Percentiles rank a stretch among this genome's conserved stretches.
These are phyloP conservation scores for Castanospermum australe DNA, from an alignment of 306 rosid species.

Conservation along the genomic window DNA sequence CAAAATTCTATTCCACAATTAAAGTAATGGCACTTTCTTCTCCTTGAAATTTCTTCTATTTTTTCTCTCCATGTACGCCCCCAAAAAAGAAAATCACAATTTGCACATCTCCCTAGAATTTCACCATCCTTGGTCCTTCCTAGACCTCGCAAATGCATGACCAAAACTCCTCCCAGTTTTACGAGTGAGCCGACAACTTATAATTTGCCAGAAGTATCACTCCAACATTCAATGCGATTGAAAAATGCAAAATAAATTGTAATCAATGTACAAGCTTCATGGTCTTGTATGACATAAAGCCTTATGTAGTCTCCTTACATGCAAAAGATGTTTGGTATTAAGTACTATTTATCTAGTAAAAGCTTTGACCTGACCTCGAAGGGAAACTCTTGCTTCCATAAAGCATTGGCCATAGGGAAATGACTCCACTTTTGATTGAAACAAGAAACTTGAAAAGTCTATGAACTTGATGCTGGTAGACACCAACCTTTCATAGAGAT, in stretches of 20 bases:
- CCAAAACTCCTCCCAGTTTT: neutral
- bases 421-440: neutral
- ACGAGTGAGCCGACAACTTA: neutral
- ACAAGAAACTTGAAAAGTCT: too few species aligned
- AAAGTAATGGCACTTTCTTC: neutral
- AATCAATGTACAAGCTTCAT: neutral
- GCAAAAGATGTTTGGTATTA: neutral
- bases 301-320: neutral
- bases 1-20: neutral
- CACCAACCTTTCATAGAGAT: too few species aligned
- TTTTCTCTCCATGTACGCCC: neutral
- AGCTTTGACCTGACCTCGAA: neutral
- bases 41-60: neutral
- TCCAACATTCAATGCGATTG: neutral
- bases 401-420: neutral
- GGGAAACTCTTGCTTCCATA: neutral
- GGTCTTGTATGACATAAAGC: neutral
- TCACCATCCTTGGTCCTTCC: neutral
- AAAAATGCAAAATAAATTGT: neutral
- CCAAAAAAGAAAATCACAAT: neutral
- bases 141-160: neutral
- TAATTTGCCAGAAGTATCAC: neutral
- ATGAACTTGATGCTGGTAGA: too few species aligned
- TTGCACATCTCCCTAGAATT: neutral
- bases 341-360: neutral